Evolutionary conservation across 1,139 yeast species (phyloP).

Genomic region (Suhomyces yuchorum): DNA sequence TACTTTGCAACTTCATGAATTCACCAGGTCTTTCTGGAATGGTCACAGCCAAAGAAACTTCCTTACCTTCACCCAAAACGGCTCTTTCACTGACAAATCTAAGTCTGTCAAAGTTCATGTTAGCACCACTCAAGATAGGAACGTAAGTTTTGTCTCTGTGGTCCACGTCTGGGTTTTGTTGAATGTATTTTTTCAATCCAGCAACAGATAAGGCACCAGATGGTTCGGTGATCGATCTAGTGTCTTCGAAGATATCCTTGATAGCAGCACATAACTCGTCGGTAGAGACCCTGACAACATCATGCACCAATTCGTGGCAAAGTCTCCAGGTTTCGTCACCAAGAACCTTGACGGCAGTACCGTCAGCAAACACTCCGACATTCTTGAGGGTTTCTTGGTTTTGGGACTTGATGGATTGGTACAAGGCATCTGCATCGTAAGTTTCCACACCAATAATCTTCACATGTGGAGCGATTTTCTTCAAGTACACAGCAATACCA

Average conservation of each 20-base stretch:
- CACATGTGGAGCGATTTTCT: conserved; percentile 96
- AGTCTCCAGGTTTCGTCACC: conserved; percentile 93
- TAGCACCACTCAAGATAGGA: conserved; percentile 92
- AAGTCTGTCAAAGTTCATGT: conserved; percentile 94
- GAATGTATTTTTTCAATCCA: conserved; percentile 82
- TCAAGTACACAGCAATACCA: conserved; percentile 86
- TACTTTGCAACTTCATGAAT: conserved; percentile 69
- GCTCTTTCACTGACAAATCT: conserved; percentile 98
- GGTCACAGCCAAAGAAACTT: conserved; percentile 84
- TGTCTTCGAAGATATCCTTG: conserved; percentile 93
- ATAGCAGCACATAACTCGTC: conserved; percentile 98
- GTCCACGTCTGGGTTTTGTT: conserved; percentile 64
- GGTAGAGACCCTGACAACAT: conserved; percentile 81
- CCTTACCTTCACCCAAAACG: conserved; percentile 95
- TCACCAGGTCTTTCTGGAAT: conserved; percentile 95
- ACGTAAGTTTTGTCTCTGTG: conserved; percentile 76
- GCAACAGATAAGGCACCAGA: conserved; percentile 97
- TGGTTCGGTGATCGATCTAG: conserved; percentile 92
- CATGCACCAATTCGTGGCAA: conserved; percentile 79
- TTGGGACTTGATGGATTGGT: conserved; percentile 64
- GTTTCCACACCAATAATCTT: conserved; percentile 96
- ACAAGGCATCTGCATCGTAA: conserved; percentile 88
- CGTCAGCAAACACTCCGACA: conserved; percentile 99
- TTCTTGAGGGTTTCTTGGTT: conserved; percentile 57
- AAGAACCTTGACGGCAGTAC: conserved; percentile 91